phyloP scores from a whole-genome alignment of 768 basidiomycete species.

The Butyriboletus loyo region DNA sequence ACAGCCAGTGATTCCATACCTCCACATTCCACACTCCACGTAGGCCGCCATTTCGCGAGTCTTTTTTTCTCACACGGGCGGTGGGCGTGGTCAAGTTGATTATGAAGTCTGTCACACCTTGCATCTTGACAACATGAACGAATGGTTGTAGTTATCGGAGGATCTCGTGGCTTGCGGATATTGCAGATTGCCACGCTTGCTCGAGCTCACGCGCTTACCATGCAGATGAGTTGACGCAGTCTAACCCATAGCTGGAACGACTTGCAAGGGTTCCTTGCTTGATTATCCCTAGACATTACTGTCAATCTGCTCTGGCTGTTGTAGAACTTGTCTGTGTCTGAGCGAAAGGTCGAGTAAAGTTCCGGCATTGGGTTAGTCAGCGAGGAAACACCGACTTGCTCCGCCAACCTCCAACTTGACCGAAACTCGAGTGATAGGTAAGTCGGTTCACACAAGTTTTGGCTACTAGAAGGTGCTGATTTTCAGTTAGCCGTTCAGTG shows the following conservation, averaged over 20 bases:
- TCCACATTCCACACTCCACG: background rate
- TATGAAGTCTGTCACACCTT: background rate
- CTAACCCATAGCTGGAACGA: background rate
- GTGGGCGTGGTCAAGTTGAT: background rate
- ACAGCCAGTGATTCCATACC: background rate
- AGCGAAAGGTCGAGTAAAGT: background rate
- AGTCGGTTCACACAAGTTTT: background rate
- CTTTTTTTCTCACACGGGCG: conserved; percentile 15
- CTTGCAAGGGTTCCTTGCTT: too few species aligned
- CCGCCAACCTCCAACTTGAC: conserved; percentile 21
- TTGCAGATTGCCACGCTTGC: background rate
- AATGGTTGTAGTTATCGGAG: background rate
- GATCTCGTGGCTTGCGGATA: background rate
- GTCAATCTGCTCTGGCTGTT: background rate
- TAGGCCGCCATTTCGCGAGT: conserved; percentile 1
- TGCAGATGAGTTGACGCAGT: background rate
- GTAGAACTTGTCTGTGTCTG: background rate
- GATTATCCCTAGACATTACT: background rate
- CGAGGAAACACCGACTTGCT: conserved; percentile 27
- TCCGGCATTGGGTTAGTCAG: conserved; percentile 27
- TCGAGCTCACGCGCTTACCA: background rate
- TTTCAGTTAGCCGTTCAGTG: conserved; percentile 8
- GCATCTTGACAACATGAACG: too few species aligned
- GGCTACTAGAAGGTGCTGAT: background rate
- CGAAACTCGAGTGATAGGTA: conserved; percentile 15